Evolutionary conservation across 2,329 filamentous ascomycete species (phyloP).

Genomic region (Lomentospora prolificans): DNA sequence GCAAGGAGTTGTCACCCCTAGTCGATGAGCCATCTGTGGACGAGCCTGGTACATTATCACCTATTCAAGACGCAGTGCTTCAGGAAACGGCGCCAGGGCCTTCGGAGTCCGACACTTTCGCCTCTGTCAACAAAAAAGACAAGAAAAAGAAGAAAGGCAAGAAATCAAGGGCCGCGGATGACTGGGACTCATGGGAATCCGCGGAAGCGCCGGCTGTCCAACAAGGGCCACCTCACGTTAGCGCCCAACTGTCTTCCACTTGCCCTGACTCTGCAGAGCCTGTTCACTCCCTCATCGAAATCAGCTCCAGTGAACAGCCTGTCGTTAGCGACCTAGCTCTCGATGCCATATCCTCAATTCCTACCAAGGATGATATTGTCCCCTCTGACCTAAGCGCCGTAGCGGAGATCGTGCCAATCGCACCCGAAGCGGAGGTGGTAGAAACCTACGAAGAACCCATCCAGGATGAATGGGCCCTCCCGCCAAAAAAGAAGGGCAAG

Average conservation of each 20-base stretch:
- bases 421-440: background rate
- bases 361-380: too few relatives aligned
- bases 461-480: slow-evolving; percentile 6
- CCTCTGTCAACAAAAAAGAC: slow-evolving; percentile 12
- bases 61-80: too few relatives aligned
- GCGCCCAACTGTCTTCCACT: background rate
- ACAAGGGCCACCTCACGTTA: background rate
- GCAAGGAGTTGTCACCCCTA: too few relatives aligned
- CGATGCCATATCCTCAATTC: background rate
- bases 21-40: too few relatives aligned
- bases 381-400: too few relatives aligned
- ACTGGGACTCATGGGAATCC: background rate
- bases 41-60: too few relatives aligned
- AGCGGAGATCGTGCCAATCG: background rate
- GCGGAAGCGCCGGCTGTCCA: background rate
- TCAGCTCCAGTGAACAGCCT: slow-evolving; percentile 9
- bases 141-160: slow-evolving; percentile 23
- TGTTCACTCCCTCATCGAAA: background rate
- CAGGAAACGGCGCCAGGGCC: too few relatives aligned
- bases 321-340: background rate
- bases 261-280: too few relatives aligned
- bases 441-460: background rate
- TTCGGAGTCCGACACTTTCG: background rate
- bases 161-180: slow-evolving; percentile 1
- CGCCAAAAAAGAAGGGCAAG: slow-evolving; percentile 19